Conservation (phyloP, 345 rosid genomes). For the Brassica nigra region DNA sequence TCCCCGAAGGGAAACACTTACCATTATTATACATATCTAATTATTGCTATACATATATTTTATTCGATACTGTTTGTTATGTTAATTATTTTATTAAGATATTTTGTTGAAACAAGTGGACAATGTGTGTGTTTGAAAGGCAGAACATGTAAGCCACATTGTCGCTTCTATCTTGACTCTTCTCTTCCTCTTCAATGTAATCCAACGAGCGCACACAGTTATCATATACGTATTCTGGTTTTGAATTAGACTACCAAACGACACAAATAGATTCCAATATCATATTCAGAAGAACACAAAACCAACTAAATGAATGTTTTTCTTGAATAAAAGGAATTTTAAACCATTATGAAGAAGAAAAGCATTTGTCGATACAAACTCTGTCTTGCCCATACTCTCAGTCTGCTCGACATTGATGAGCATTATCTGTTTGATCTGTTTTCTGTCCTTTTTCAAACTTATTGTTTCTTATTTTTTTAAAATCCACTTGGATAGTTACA, state of each 20-base stretch:
- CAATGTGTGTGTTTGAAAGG: slow-evolving; percentile 12
- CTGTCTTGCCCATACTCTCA: slow-evolving; percentile 38
- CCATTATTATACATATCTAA: background rate
- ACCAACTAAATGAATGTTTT: background rate
- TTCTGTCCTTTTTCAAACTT: slow-evolving; percentile 20
- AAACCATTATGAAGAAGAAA: background rate
- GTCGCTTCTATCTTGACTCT: slow-evolving; percentile 19
- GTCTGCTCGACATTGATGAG: slow-evolving; percentile 41
- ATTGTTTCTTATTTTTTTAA: background rate
- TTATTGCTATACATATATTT: background rate
- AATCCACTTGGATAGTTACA: background rate
- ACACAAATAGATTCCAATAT: slow-evolving; percentile 15
- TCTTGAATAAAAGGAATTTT: background rate
- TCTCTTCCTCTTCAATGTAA: slow-evolving; percentile 10
- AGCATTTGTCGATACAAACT: background rate
- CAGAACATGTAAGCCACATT: slow-evolving; percentile 37
- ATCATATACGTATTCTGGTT: slow-evolving; percentile 11
- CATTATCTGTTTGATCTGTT: slow-evolving; percentile 37
- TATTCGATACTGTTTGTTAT: background rate
- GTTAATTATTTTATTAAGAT: background rate
- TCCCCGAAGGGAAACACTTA: background rate
- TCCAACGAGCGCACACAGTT: slow-evolving; percentile 36
- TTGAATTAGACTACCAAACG: slow-evolving; percentile 1
- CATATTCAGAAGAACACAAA: slow-evolving; percentile 19
- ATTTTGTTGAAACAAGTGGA: slow-evolving; percentile 3